Percentiles rank a stretch among this genome's conserved stretches.
Evolutionary conservation across 2,329 filamentous ascomycete species (phyloP).

Genomic region (Scleromitrula shiraiana): DNA sequence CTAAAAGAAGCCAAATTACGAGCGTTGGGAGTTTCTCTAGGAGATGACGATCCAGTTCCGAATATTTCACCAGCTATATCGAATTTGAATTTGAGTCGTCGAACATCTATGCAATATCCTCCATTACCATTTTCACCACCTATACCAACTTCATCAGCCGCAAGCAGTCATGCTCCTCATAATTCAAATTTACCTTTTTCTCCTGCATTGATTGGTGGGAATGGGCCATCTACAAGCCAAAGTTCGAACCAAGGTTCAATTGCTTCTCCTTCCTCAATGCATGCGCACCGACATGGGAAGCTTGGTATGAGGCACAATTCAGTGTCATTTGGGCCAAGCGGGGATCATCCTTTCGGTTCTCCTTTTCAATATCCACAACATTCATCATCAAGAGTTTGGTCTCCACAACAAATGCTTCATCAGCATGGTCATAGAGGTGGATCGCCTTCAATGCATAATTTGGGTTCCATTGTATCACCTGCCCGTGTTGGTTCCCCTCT

Average conservation of each 20-base stretch:
- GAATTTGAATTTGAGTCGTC: slow-evolving; percentile 50
- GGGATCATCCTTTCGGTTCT: slow-evolving; percentile 49
- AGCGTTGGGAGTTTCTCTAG: slow-evolving; percentile 78
- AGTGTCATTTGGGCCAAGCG: slow-evolving; percentile 51
- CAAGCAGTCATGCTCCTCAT: slow-evolving; percentile 55
- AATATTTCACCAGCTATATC: slow-evolving; percentile 60
- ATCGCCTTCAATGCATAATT: slow-evolving; percentile 54
- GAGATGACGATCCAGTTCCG: slow-evolving; percentile 58
- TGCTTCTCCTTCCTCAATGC: slow-evolving; percentile 66
- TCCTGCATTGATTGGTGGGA: slow-evolving; percentile 49
- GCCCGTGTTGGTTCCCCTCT: slow-evolving; percentile 59
- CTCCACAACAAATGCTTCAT: slow-evolving; percentile 43
- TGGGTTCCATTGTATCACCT: slow-evolving; percentile 53
- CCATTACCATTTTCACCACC: slow-evolving; percentile 77
- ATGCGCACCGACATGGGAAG: slow-evolving; percentile 45
- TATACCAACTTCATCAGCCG: slow-evolving; percentile 68
- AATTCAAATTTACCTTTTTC: slow-evolving; percentile 43
- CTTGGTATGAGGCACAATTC: slow-evolving; percentile 60
- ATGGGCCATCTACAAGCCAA: slow-evolving; percentile 50
- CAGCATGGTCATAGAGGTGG: slow-evolving; percentile 47
- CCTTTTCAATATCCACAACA: slow-evolving; percentile 60
- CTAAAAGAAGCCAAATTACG: slow-evolving; percentile 87
- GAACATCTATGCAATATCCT: slow-evolving; percentile 66
- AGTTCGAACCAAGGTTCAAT: slow-evolving; percentile 58
- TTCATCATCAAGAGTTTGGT: slow-evolving; percentile 52